phyloP scores from a whole-genome alignment of 2,329 filamentous ascomycete species.

The Ramularia endophylla region DNA sequence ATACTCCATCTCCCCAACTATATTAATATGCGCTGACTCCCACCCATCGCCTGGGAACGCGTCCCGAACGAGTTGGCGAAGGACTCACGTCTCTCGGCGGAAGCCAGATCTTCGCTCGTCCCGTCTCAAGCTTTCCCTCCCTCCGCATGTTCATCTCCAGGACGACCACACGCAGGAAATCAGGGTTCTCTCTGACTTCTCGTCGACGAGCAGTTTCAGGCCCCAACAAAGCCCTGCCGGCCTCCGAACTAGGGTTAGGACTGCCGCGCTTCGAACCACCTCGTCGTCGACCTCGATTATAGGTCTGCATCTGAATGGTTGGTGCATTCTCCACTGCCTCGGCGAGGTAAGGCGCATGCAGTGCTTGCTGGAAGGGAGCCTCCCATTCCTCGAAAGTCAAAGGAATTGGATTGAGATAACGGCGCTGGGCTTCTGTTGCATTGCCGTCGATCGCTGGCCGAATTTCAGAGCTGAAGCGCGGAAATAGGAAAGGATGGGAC shows the following conservation, averaged over 20 bases:
- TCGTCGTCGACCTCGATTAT: conserved; percentile 34
- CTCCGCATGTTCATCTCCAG: conserved; percentile 64
- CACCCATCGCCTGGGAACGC: conserved; percentile 26
- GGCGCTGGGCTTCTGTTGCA: conserved; percentile 51
- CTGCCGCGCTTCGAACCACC: conserved; percentile 30
- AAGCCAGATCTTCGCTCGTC: conserved; percentile 55
- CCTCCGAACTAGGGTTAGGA: conserved; percentile 39
- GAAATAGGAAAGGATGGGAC: conserved; percentile 52
- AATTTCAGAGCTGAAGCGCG: conserved; percentile 55
- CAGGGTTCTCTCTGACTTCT: conserved; percentile 58
- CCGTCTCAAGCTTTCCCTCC: conserved; percentile 55
- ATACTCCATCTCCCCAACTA: neutral
- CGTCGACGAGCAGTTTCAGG: conserved; percentile 45
- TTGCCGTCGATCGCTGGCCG: conserved; percentile 50
- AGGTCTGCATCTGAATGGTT: conserved; percentile 60
- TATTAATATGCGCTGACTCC: conserved; percentile 25
- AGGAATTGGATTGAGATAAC: conserved; percentile 55
- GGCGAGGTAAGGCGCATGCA: conserved; percentile 30
- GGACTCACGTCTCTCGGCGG: conserved; percentile 46
- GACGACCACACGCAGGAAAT: conserved; percentile 59
- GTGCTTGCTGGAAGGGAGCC: conserved; percentile 31
- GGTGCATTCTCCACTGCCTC: conserved; percentile 38
- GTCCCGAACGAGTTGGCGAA: conserved; percentile 12
- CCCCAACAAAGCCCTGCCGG: conserved; percentile 35
- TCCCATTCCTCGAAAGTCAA: conserved; percentile 34